Evolutionary conservation across 495 filamentous ascomycete genomes (phyloP), one percentile per base, ranked within the genome.

Genomic region (Baudoinia panamericana): DNA sequence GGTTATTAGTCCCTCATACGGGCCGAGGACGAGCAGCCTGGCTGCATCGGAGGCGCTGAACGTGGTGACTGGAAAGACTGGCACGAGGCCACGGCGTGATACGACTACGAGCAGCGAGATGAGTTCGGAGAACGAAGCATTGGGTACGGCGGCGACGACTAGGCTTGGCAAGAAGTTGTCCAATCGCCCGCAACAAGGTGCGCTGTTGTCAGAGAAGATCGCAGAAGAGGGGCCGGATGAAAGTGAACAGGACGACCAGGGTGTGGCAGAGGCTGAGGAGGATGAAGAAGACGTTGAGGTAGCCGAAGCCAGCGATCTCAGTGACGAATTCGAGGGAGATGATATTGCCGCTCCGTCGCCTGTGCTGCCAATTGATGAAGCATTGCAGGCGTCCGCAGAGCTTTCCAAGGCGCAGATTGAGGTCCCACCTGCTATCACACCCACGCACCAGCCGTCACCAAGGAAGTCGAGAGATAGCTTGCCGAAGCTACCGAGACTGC

Each of bases 41-140:
- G 80, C 82, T 3, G 76, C 78, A 1, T 67, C 84, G 12, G 79
- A 86, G 48, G 71, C 71, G 8, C 69, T 80, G 10, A 84, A 83
- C 40, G 58, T 76, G 79, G 56, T 68, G 84, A 37, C 37, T 22
- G 32, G 33, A 16, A n/a, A 27, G 16, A 45, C 24, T n/a, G 33
- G 24, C 18, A 30, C 24, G n/a, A 5, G 42, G 19, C 42, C 78
- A 2, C 71, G 86, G 34, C 66, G 84, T 45, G 86, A 92, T 56
- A 95, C 86, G 0, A 78, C 82, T 7, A 92, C 86, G 1, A 93
- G 85, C 58, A 92, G 84, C 57, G 86, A 95, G 37, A 71, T 95
- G 46, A 93, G 84, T 1, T 92, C 85, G 0, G 85, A 93, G 47
- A 87, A 88, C 52, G 48, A 46, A 19, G 85, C 90, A 44, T 66